phyloP scores from a whole-genome alignment of 441 rosid species.

The Euphorbia celastroides region DNA sequence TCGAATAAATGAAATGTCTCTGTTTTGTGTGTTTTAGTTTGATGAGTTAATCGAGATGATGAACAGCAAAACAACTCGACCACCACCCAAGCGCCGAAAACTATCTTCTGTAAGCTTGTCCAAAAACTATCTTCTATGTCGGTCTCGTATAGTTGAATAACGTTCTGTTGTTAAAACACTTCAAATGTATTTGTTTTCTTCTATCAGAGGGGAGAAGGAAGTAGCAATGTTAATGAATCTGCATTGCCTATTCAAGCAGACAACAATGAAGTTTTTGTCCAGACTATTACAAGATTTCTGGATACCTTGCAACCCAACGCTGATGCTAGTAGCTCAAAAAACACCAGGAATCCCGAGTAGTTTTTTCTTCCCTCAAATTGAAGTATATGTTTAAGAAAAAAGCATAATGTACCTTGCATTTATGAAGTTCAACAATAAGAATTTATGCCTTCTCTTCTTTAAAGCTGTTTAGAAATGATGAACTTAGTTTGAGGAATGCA shows the following conservation, averaged over 20 bases:
- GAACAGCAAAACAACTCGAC: constrained; percentile 21
- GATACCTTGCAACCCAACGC: constrained; percentile 26
- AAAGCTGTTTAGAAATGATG: neutral
- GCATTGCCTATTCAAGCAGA: constrained; percentile 24
- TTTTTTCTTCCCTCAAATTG: no score
- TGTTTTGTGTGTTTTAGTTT: constrained; percentile 19
- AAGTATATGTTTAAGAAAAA: no score
- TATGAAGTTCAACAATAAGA: neutral
- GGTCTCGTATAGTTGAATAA: no score
- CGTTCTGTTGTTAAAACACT: neutral
- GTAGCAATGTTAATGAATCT: constrained; percentile 10
- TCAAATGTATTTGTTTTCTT: neutral
- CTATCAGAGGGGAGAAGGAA: constrained; percentile 22
- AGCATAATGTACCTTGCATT: neutral
- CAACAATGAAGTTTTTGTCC: constrained; percentile 26
- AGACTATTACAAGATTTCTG: constrained; percentile 34
- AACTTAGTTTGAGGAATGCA: neutral
- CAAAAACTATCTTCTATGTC: no score
- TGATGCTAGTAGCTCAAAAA: constrained; percentile 15
- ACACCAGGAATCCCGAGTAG: constrained; percentile 1
- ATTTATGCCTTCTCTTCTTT: neutral
- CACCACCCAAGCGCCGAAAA: constrained; percentile 30
- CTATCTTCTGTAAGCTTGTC: constrained; percentile 17
- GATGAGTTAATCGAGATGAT: constrained; percentile 34
- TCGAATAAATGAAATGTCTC: neutral